Conservation (phyloP, 2,329 filamentous ascomycete species). For the Beauveria asiatica region DNA sequence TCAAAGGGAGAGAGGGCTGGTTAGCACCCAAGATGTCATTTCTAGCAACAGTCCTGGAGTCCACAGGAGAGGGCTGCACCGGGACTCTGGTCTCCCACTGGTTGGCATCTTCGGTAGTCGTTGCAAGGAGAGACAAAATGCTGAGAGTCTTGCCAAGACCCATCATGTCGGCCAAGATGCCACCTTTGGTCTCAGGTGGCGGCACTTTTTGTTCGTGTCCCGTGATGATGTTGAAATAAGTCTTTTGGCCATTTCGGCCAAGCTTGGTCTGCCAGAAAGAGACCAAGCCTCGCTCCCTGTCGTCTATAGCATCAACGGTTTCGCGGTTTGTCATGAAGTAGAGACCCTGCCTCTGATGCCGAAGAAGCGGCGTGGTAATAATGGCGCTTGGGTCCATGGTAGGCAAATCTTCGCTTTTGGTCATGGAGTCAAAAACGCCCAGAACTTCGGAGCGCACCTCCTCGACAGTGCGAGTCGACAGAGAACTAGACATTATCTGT, state of each 20-base stretch:
- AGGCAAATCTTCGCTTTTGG: conserved; percentile 66
- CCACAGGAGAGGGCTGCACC: conserved; percentile 35
- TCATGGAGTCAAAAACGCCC: conserved; percentile 79
- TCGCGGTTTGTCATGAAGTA: conserved; percentile 80
- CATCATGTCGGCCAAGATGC: conserved; percentile 80
- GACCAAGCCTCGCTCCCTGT: conserved; percentile 52
- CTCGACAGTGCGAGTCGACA: conserved; percentile 59
- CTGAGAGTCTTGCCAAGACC: conserved; percentile 82
- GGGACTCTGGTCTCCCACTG: conserved; percentile 52
- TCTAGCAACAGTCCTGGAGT: conserved; percentile 29
- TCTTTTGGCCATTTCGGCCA: conserved; percentile 39
- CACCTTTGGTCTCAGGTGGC: conserved; percentile 61
- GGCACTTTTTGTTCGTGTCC: conserved; percentile 51
- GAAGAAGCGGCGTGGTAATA: conserved; percentile 62
- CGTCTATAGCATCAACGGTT: conserved; percentile 50
- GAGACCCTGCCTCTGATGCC: conserved; percentile 84
- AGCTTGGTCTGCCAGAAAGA: conserved; percentile 68
- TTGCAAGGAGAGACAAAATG: conserved; percentile 68
- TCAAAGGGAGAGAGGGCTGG: conserved; percentile 38
- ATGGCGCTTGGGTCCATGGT: conserved; percentile 56
- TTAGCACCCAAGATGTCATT: conserved; percentile 22
- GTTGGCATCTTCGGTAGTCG: conserved; percentile 53
- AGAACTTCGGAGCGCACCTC: conserved; percentile 80
- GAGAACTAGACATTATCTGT: conserved; percentile 15
- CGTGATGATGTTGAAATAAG: conserved; percentile 81